Evolutionary conservation across 805 yeast species (phyloP).

Genomic region (Candida pini): DNA sequence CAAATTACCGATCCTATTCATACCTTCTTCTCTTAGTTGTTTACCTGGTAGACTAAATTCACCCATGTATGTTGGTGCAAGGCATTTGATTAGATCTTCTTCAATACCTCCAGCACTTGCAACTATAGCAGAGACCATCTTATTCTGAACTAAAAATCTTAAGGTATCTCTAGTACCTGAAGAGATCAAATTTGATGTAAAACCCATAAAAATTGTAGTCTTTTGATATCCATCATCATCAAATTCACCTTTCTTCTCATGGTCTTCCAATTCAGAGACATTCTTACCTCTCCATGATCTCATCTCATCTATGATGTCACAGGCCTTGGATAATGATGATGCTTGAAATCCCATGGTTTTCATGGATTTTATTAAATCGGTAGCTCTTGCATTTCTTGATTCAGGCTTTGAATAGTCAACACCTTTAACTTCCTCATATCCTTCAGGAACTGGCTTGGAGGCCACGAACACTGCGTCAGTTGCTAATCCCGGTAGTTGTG

Average conservation of each 20-base stretch:
- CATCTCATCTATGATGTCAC: conserved; percentile 91
- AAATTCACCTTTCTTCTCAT: conserved; percentile 66
- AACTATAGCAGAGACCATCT: conserved; percentile 90
- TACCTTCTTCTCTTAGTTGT: conserved; percentile 83
- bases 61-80: conserved; percentile 95
- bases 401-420: conserved; percentile 80
- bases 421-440: conserved; percentile 75
- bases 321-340: conserved; percentile 75
- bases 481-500: conserved; percentile 62
- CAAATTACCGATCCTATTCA: conserved; percentile 96
- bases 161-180: conserved; percentile 92
- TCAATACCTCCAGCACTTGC: conserved; percentile 99
- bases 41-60: conserved; percentile 82
- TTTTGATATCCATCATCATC: conserved; percentile 75
- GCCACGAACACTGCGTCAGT: conserved; percentile 87
- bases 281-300: conserved; percentile 88
- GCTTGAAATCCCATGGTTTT: conserved; percentile 97
- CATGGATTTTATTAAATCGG: conserved; percentile 77
- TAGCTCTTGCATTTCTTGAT: conserved; percentile 73
- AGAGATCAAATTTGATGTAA: conserved; percentile 91
- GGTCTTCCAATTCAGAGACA: conserved; percentile 60
- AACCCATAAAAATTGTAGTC: conserved; percentile 91
- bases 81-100: conserved; percentile 92
- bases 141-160: conserved; percentile 84
- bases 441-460: conserved; percentile 80